Base-by-base conservation (phyloP, 2,329 filamentous ascomycete genomes). In the Coleophoma crateriformis region DNA sequence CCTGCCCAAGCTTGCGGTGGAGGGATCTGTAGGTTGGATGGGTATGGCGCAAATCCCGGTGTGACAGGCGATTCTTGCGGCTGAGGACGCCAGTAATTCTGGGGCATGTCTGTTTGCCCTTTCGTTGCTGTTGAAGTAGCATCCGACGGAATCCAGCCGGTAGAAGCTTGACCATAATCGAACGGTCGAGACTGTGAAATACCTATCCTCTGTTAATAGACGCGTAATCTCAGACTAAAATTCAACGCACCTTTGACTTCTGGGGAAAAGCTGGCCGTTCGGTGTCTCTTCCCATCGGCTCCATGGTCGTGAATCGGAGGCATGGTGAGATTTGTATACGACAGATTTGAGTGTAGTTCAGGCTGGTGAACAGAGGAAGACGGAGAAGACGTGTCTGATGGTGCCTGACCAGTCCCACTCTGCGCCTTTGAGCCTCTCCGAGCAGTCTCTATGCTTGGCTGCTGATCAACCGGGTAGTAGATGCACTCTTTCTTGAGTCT, bases 401-500 rank as follows among this genome's bases (percentile, higher is more conserved):
- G 78, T 15, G 66, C 62, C 52, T 53, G 54, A 37, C 58, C 61
- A 35, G 56, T 57, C 17, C 58, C 60, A 47, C 57, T 60, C 20
- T 58, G 59, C 46, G 54, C 68, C 54, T 74, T 77, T 37, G 71
- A 68, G 49, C 50, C 56, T 55, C 56, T 54, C 20, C 71, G 68
- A 17, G 67, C 59, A 20, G 78, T 71, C 41, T 71, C 64, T 32
- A 27, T 66, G 52, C 10, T 77, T 27, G 27, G 75, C 57, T 82
- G 78, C 64, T 90, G 88, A 56, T 96, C 90, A 19, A 96, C 91
- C 0, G 91, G 88, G 60, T 85, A 88, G 69, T 95, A 97, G 64
- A 87, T 89, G 69, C 92, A 97, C 57, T 96, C 90, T 64, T 95
- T 96, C 68, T 95, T 95, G 64, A 97, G 73, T 43, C 90, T 84